These are phyloP conservation scores for Epichloe sylvatica DNA, from an alignment of 2,329 filamentous ascomycete species.

Conservation along the genomic window DNA sequence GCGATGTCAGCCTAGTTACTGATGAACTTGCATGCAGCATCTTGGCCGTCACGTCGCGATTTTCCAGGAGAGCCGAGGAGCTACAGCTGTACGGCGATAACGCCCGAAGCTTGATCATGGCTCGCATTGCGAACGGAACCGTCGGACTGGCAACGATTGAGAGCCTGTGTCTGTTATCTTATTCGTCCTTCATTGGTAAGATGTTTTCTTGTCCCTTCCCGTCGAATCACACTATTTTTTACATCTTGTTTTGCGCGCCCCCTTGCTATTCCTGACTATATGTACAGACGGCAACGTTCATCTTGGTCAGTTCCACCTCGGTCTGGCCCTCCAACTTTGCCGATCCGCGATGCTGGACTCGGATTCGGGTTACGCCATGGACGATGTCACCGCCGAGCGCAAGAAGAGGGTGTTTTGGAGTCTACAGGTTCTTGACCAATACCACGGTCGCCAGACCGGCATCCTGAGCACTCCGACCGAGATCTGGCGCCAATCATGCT, in stretches of 20 bases:
- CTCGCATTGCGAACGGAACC: conserved; percentile 35
- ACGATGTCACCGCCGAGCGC: conserved; percentile 25
- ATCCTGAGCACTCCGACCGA: conserved; percentile 28
- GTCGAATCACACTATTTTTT: too few species aligned
- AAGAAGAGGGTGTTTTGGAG: conserved; percentile 39
- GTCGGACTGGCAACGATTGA: conserved; percentile 36
- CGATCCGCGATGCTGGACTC: conserved; percentile 35
- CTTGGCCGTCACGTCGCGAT: conserved; percentile 25
- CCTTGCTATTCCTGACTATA: conserved; percentile 1
- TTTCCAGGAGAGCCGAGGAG: conserved; percentile 21
- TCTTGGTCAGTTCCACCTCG: conserved; percentile 36
- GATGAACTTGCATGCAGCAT: conserved; percentile 30
- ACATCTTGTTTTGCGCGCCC: neutral
- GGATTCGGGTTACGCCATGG: conserved; percentile 22
- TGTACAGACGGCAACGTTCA: conserved; percentile 31
- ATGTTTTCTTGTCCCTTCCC: neutral
- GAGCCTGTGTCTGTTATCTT: conserved; percentile 35
- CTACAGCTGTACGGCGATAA: conserved; percentile 22
- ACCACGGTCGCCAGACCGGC: conserved; percentile 32
- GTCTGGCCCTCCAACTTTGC: conserved; percentile 35
- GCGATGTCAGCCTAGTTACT: conserved; percentile 19
- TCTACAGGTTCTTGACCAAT: conserved; percentile 34
- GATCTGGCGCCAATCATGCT: conserved; percentile 24
- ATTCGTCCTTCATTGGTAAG: conserved; percentile 35
- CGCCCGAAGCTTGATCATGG: conserved; percentile 31